Percentiles rank a stretch among this genome's conserved stretches.
Conservation (phyloP, 768 basidiomycete species). For the Pilatotrama ljubarskyi region DNA sequence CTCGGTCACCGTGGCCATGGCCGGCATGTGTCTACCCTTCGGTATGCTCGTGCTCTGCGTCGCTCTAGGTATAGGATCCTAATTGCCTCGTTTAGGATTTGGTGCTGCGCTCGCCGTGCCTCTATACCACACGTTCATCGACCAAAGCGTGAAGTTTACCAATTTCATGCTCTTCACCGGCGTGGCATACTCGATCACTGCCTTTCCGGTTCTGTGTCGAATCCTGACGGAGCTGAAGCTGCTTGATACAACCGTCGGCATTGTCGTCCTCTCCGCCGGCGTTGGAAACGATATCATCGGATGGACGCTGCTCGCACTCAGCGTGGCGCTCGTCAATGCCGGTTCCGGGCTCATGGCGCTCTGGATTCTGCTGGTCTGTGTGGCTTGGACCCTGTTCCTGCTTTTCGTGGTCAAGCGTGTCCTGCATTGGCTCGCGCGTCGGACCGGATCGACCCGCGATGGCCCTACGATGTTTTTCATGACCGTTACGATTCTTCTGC, state of each 20-base stretch:
- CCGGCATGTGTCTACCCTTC: constrained; percentile 88
- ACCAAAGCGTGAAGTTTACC: constrained; percentile 66
- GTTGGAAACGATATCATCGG: constrained; percentile 79
- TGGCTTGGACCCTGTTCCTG: constrained; percentile 81
- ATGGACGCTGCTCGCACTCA: constrained; percentile 87
- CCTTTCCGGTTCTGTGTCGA: constrained; percentile 83
- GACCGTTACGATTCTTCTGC: constrained; percentile 75
- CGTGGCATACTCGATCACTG: constrained; percentile 87
- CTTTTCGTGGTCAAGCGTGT: constrained; percentile 62
- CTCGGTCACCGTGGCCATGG: constrained; percentile 69
- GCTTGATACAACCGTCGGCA: constrained; percentile 88
- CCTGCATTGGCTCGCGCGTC: constrained; percentile 71
- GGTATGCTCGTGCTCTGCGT: constrained; percentile 34
- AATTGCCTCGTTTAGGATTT: constrained; percentile 34
- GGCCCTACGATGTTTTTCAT: constrained; percentile 90
- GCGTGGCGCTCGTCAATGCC: constrained; percentile 90
- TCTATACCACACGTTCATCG: constrained; percentile 75
- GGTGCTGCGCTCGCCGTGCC: constrained; percentile 71
- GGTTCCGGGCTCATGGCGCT: constrained; percentile 80
- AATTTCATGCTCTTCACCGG: constrained; percentile 95
- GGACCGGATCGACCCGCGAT: constrained; percentile 77
- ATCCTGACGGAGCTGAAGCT: constrained; percentile 91
- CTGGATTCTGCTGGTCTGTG: constrained; percentile 77
- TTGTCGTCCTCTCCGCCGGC: constrained; percentile 90
- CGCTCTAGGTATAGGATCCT: not conserved